These are phyloP conservation scores for Talaromyces sp. DNA, from an alignment of 2,329 filamentous ascomycete species.

Conservation along the genomic window DNA sequence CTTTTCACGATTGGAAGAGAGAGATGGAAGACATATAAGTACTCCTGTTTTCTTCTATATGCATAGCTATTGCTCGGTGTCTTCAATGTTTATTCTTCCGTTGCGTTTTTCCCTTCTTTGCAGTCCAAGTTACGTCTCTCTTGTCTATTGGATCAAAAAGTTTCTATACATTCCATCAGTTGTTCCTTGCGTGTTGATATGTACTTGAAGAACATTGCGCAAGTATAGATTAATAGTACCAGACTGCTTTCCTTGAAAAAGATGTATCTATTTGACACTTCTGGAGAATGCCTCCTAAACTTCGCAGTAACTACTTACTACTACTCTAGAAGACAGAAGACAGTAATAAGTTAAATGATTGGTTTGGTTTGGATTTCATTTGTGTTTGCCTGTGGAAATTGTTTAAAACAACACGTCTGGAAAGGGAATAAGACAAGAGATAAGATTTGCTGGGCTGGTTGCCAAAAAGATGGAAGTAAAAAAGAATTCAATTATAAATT, in stretches of 20 bases:
- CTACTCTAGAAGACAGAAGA: background rate
- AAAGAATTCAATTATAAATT: background rate
- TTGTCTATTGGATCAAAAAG: slow-evolving; percentile 2
- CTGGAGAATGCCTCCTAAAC: no score
- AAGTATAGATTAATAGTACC: slow-evolving; percentile 1
- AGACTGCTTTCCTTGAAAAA: background rate
- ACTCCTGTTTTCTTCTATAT: slow-evolving; percentile 9
- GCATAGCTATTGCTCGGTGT: slow-evolving; percentile 17
- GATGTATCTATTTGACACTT: background rate
- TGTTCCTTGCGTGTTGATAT: background rate
- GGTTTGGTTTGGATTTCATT: slow-evolving; percentile 13
- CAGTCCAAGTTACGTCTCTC: background rate
- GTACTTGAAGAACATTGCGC: background rate
- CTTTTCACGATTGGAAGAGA: background rate
- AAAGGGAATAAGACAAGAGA: slow-evolving; percentile 26
- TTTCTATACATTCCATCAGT: background rate
- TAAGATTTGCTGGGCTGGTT: slow-evolving; percentile 18
- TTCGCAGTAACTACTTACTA: background rate
- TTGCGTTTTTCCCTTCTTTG: background rate
- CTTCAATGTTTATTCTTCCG: slow-evolving; percentile 20
- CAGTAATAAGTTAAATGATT: slow-evolving; percentile 4
- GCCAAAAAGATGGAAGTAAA: background rate
- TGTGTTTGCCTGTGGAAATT: background rate
- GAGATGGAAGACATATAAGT: no score
- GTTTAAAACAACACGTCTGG: slow-evolving; percentile 12